Evolutionary conservation across 371 early-diverging fungal species (phyloP), one percentile per base, ranked within the genome.

Genomic region (Paraphysoderma sedebokerense): DNA sequence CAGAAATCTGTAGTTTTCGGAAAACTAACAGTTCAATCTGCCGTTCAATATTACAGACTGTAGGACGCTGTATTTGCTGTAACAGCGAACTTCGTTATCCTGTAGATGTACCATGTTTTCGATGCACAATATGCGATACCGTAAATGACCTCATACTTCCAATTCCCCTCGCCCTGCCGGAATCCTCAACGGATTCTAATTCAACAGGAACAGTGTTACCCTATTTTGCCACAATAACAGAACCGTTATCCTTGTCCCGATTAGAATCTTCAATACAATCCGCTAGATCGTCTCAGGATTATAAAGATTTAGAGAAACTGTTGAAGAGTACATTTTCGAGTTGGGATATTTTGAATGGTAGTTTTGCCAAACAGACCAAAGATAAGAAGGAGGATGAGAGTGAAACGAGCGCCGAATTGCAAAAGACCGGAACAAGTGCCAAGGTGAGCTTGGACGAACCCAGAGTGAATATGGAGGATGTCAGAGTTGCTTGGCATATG

Each of bases 81-180:
- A 28, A 32, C 30, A 79, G 79, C 53, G 72, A 82, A 46, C 69
- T 87, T 22, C 66, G 74, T 33, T 82, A 79, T 46, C 85, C 85
- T 0, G 59, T 60, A 22, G 56, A 64, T 0, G 81, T 81, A 28
- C 54, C 76, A 34, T 76, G 81, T 53, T 89, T 87, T 55, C 74
- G 82, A 46, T 92, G 92, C 61, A 83, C 86, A 12, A 81, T 84
- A n/a, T 92, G 92, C 65, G 83, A 86, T 45, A 85, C 87, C 0
- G 66, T 85, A 45, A 85, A 85, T 56, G 83, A 85, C 46, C 54
- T 84, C 23, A n/a, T 1, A 0, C 17, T 28, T 0, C 7, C 4
- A 13, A 3, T 19, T 3, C 45, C 42, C 17, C 42, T 31, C 24
- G n/a, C 23, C 1, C 9, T 9, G 8, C 38, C 12, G n/a, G n/a